Percentiles rank a stretch among this genome's conserved stretches.
These are phyloP conservation scores for Amauroascus niger DNA, from an alignment of 2,329 filamentous ascomycete genomes.

Conservation along the genomic window DNA sequence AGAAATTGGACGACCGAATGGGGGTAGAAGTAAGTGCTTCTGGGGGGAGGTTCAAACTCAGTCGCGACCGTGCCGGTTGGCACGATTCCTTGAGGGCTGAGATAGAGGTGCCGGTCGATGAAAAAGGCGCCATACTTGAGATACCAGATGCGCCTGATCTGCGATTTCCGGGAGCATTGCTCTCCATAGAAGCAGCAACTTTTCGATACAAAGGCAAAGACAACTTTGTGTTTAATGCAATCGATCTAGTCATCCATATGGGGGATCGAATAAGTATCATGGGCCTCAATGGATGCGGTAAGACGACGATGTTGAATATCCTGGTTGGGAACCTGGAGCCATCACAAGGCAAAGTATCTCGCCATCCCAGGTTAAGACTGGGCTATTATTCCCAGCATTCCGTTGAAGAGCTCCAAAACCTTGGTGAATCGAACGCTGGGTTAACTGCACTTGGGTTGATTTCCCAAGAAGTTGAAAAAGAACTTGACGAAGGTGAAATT, in stretches of 20 bases:
- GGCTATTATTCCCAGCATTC: conserved; percentile 75
- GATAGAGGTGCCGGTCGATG: conserved; percentile 59
- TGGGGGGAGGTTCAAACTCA: conserved; percentile 71
- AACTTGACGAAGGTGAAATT: conserved; percentile 56
- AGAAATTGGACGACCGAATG: conserved; percentile 73
- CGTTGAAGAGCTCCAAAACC: conserved; percentile 56
- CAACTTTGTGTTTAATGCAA: conserved; percentile 48
- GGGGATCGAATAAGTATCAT: conserved; percentile 66
- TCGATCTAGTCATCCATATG: conserved; percentile 60
- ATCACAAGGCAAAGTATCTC: conserved; percentile 51
- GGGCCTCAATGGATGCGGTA: conserved; percentile 72
- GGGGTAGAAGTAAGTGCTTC: conserved; percentile 63
- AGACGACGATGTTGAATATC: conserved; percentile 66
- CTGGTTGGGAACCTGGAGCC: conserved; percentile 54
- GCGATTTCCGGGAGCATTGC: conserved; percentile 62
- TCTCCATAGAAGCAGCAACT: conserved; percentile 59
- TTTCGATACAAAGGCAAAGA: conserved; percentile 51
- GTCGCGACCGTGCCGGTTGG: conserved; percentile 58
- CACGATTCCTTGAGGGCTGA: conserved; percentile 52
- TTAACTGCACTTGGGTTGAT: conserved; percentile 59
- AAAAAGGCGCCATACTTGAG: conserved; percentile 48
- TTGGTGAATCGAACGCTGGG: conserved; percentile 43
- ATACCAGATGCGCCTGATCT: conserved; percentile 59
- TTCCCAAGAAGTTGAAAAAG: conserved; percentile 43
- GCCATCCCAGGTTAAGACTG: conserved; percentile 59